Conservation (phyloP, 2,329 filamentous ascomycete genomes). For the Herpotrichia juniperi region DNA sequence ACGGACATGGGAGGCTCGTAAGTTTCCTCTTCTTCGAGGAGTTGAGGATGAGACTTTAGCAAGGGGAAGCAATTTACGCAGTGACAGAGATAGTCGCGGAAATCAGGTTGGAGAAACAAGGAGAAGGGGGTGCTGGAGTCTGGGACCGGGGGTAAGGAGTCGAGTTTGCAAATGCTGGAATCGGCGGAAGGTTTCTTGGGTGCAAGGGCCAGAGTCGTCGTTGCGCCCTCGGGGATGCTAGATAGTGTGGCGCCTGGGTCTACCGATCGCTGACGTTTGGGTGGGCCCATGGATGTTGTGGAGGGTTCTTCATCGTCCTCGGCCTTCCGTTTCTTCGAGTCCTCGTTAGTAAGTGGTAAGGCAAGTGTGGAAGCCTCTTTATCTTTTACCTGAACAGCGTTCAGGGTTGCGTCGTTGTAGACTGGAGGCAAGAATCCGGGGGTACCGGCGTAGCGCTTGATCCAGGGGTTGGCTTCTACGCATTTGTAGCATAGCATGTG, state of each 20-base stretch:
- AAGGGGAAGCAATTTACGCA: slow-evolving; percentile 80
- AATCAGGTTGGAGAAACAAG: slow-evolving; percentile 79
- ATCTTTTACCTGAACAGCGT: slow-evolving; percentile 15
- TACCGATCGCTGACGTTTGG: slow-evolving; percentile 45
- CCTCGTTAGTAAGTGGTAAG: slow-evolving; percentile 29
- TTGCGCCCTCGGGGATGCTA: slow-evolving; percentile 46
- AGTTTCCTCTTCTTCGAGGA: slow-evolving; percentile 91
- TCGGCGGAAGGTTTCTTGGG: slow-evolving; percentile 33
- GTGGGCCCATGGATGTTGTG: slow-evolving; percentile 14
- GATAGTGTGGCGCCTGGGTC: slow-evolving; percentile 30
- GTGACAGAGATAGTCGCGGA: slow-evolving; percentile 82
- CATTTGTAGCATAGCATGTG: slow-evolving; percentile 95
- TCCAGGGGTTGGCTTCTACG: slow-evolving; percentile 85
- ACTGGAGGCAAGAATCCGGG: slow-evolving; percentile 80
- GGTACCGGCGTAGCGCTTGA: slow-evolving; percentile 83
- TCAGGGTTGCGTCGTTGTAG: slow-evolving; percentile 51
- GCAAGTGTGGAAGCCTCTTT: slow-evolving; percentile 1
- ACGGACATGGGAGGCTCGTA: slow-evolving; percentile 89
- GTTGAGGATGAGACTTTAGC: slow-evolving; percentile 74
- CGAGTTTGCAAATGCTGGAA: slow-evolving; percentile 63
- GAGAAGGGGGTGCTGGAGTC: slow-evolving; percentile 69
- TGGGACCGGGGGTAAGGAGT: slow-evolving; percentile 58
- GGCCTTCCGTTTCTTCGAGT: slow-evolving; percentile 55
- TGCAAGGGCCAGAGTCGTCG: slow-evolving; percentile 26
- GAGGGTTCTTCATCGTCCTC: slow-evolving; percentile 42